These are phyloP conservation scores for Pythium coloratum DNA, from an alignment of 352 stramenopile genomes.

Conservation along the genomic window DNA sequence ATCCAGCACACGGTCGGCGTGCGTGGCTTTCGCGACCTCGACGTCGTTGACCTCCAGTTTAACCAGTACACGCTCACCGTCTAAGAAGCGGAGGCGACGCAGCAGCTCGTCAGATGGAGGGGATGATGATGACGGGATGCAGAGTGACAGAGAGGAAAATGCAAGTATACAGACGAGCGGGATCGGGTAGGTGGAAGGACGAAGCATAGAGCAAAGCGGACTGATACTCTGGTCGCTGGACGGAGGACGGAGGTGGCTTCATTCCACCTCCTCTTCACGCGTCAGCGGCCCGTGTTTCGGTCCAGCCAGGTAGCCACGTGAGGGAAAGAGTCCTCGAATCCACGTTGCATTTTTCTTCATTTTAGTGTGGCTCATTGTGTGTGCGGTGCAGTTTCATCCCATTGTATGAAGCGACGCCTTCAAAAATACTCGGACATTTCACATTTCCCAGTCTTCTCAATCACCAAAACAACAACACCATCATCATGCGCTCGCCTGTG, in stretches of 20 bases:
- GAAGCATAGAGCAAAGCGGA: neutral
- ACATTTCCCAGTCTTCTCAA: neutral
- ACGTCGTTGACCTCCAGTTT: slow-evolving; percentile 52
- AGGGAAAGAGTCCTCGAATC: neutral
- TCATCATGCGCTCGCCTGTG: slow-evolving; percentile 11
- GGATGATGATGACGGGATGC: neutral
- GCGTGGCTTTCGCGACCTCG: slow-evolving; percentile 74
- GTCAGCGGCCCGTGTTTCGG: neutral
- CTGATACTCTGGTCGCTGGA: neutral
- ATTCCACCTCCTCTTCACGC: neutral
- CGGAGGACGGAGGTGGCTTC: neutral
- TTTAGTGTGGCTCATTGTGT: neutral
- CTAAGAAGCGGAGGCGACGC: slow-evolving; percentile 38
- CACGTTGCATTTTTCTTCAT: neutral
- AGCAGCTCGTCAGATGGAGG: neutral
- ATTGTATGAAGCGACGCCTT: slow-evolving; percentile 6
- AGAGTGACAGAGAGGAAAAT: slow-evolving; percentile 9
- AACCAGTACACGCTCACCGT: slow-evolving; percentile 62
- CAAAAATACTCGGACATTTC: neutral
- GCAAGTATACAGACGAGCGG: neutral
- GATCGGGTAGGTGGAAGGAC: neutral
- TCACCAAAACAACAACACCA: neutral
- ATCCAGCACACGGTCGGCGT: slow-evolving; percentile 83
- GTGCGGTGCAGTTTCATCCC: neutral
- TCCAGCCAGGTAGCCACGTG: neutral